These are phyloP conservation scores for Trametes cingulata DNA, from an alignment of 768 basidiomycete genomes.

Conservation along the genomic window DNA sequence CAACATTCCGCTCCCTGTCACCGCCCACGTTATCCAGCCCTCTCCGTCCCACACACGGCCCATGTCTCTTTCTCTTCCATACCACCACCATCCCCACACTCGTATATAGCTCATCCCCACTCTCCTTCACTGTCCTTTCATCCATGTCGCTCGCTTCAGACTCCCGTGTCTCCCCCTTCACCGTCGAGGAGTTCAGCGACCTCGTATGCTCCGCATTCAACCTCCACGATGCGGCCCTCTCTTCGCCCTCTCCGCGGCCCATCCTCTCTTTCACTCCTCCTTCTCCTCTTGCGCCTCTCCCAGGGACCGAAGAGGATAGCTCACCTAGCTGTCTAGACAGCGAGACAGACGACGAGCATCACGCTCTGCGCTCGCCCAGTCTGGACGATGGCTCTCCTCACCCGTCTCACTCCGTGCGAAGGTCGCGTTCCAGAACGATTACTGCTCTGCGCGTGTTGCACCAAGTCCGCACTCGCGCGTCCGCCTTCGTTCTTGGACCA, in stretches of 20 bases:
- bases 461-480: slow-evolving; percentile 30
- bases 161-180: slow-evolving; percentile 22
- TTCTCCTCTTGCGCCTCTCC: slow-evolving; percentile 6
- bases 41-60: background rate
- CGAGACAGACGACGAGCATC: slow-evolving; percentile 16
- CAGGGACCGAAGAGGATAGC: slow-evolving; percentile 1
- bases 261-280: slow-evolving; percentile 13
- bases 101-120: slow-evolving; percentile 17
- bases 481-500: slow-evolving; percentile 29
- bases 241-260: slow-evolving; percentile 1
- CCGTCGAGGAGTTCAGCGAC: slow-evolving; percentile 30
- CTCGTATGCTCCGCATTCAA: slow-evolving; percentile 31
- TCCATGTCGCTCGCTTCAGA: slow-evolving; percentile 16
- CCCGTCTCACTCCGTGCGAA: slow-evolving; percentile 2
- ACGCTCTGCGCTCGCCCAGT: slow-evolving; percentile 1
- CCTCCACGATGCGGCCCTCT: slow-evolving; percentile 8
- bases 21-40: slow-evolving; percentile 1
- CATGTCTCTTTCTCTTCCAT: slow-evolving; percentile 10
- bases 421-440: slow-evolving; percentile 23
- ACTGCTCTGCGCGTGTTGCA: slow-evolving; percentile 24
- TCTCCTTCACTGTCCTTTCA: slow-evolving; percentile 11
- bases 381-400: slow-evolving; percentile 5
- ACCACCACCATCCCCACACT: slow-evolving; percentile 17
- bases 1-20: slow-evolving; percentile 15
- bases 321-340: slow-evolving; percentile 16